Conservation (phyloP, 345 rosid genomes). For the Clarkia xantiana region DNA sequence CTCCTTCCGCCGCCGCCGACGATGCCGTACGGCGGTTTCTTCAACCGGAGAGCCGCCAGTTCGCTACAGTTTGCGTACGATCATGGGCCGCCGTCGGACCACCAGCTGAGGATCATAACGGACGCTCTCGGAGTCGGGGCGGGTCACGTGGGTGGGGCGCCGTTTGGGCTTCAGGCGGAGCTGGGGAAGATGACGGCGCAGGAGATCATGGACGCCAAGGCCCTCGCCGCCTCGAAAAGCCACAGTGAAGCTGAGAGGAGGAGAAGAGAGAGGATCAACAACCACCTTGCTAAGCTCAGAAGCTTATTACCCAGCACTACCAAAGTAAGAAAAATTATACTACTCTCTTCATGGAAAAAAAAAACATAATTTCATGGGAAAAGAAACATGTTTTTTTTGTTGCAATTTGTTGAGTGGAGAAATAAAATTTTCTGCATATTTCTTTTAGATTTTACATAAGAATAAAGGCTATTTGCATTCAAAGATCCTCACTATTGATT, state of each 20-base stretch:
- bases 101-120: constrained; percentile 54
- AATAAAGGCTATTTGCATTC: too few relatives aligned
- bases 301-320: constrained; percentile 36
- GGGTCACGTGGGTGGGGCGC: constrained; percentile 36
- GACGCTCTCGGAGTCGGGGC: constrained; percentile 61
- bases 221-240: constrained; percentile 92
- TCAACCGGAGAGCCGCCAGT: constrained; percentile 46
- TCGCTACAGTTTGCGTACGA: constrained; percentile 55
- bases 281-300: constrained; percentile 55
- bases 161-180: constrained; percentile 75
- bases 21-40: constrained; percentile 39
- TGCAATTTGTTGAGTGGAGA: too few relatives aligned
- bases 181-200: constrained; percentile 84
- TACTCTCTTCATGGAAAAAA: too few relatives aligned
- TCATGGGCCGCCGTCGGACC: constrained; percentile 41
- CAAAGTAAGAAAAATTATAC: constrained; percentile 32
- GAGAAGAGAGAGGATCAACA: constrained; percentile 63
- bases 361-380: too few relatives aligned
- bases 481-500: too few relatives aligned
- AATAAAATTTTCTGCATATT: too few relatives aligned
- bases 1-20: constrained; percentile 42
- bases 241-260: constrained; percentile 95
- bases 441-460: too few relatives aligned
- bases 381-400: too few relatives aligned
- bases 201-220: constrained; percentile 98